These are phyloP conservation scores for Penicillium ochrochloron DNA, from an alignment of 495 filamentous ascomycete species.

Conservation along the genomic window DNA sequence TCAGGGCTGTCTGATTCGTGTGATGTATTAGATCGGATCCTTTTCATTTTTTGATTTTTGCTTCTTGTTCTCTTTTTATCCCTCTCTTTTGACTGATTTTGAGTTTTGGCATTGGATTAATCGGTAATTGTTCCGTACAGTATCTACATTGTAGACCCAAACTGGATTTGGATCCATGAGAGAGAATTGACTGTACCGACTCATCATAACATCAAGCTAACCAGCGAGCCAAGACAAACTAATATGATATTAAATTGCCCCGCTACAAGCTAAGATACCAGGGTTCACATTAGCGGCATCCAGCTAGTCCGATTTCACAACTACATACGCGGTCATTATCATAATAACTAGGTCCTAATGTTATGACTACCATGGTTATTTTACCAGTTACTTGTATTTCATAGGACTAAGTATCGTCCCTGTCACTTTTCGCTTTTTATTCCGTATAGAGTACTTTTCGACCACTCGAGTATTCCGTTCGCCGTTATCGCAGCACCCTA, in stretches of 20 bases:
- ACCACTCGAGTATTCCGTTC: neutral
- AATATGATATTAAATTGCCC: neutral
- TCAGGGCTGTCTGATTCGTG: constrained; percentile 1
- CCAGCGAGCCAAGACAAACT: neutral
- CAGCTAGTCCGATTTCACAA: neutral
- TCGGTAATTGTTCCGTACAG: neutral
- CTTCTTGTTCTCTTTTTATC: neutral
- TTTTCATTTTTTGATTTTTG: neutral
- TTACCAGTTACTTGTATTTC: neutral
- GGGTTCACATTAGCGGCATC: neutral
- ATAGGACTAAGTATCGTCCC: neutral
- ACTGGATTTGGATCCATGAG: neutral
- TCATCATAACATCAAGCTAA: neutral
- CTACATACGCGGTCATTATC: neutral
- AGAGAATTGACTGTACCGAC: neutral
- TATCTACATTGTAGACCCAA: neutral
- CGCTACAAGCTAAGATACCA: neutral
- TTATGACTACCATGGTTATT: no score
- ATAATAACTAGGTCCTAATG: neutral
- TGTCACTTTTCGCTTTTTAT: neutral
- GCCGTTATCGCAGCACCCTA: neutral
- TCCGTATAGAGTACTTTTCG: neutral
- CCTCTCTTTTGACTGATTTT: neutral
- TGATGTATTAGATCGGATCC: neutral
- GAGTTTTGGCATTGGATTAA: neutral